Conservation (phyloP, 495 filamentous ascomycete species). For the Eremomyces bilateralis region DNA sequence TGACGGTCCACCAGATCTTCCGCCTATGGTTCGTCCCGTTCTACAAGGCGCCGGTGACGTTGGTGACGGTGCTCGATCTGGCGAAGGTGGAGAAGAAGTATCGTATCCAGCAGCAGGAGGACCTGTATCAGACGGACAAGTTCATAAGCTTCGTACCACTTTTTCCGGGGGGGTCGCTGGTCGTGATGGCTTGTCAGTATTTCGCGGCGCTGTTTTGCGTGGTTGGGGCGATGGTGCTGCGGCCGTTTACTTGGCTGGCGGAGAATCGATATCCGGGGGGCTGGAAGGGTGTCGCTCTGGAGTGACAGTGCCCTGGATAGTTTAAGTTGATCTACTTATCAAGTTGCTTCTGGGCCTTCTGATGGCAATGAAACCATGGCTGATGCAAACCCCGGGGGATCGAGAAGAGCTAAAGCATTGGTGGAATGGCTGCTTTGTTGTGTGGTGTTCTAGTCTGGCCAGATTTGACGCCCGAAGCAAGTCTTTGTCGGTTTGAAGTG, state of each 20-base stretch:
- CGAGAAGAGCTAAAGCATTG: too few species aligned
- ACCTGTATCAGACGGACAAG: constrained; percentile 64
- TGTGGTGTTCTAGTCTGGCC: too few species aligned
- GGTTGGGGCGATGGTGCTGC: constrained; percentile 27
- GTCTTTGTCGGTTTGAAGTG: too few species aligned
- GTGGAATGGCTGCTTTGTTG: too few species aligned
- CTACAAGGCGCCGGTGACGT: constrained; percentile 38
- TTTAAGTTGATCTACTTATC: too few species aligned
- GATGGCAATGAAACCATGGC: too few species aligned
- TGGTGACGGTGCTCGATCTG: constrained; percentile 44
- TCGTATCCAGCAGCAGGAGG: constrained; percentile 54
- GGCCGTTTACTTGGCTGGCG: constrained; percentile 31
- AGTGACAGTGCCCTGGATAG: too few species aligned
- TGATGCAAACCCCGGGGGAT: too few species aligned
- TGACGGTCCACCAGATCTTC: constrained; percentile 49
- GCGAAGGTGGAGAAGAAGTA: constrained; percentile 23
- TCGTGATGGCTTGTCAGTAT: constrained; percentile 36
- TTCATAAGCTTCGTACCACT: constrained; percentile 54
- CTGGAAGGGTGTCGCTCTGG: background rate
- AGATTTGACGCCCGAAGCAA: too few species aligned
- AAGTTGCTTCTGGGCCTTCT: too few species aligned
- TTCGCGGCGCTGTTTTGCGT: constrained; percentile 40
- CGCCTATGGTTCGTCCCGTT: constrained; percentile 57
- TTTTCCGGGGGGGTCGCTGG: constrained; percentile 22
- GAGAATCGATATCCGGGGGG: constrained; percentile 11